Conservation (phyloP, 148 eudicot genomes). For the Spergularia marina region DNA sequence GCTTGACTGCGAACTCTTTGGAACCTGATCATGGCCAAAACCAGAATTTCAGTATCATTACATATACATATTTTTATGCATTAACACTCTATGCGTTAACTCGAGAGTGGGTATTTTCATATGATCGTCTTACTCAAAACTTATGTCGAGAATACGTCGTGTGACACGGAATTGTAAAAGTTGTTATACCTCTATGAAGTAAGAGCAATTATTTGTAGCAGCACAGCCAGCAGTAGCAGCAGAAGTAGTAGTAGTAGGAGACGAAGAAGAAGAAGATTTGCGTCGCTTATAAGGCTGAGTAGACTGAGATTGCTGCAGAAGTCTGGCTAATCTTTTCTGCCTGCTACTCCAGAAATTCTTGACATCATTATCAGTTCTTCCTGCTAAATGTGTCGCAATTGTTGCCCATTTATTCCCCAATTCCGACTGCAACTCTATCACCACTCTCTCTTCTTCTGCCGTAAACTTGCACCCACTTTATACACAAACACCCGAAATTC, state of each 20-base stretch:
- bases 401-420: constrained; percentile 85
- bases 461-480: constrained; percentile 76
- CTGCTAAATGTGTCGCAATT: constrained; percentile 62
- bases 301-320: constrained; percentile 35
- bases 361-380: constrained; percentile 83
- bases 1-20: constrained; percentile 3
- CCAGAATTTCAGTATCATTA: neutral
- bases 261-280: constrained; percentile 21
- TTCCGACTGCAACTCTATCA: constrained; percentile 63
- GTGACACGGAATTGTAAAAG: neutral
- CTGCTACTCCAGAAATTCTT: constrained; percentile 94
- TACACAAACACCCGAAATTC: no score
- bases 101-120: neutral
- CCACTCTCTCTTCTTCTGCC: constrained; percentile 68
- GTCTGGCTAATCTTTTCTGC: constrained; percentile 60
- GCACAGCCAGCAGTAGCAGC: no score
- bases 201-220: neutral
- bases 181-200: constrained; percentile 14
- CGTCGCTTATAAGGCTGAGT: constrained; percentile 2
- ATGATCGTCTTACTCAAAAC: neutral
- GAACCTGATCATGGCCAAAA: constrained; percentile 3
- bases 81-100: no score
- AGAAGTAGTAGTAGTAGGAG: constrained; percentile 5
- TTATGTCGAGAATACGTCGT: neutral
- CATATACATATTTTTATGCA: no score